These are phyloP conservation scores for Fusarium sororula DNA, from an alignment of 2,329 filamentous ascomycete species.

Conservation along the genomic window DNA sequence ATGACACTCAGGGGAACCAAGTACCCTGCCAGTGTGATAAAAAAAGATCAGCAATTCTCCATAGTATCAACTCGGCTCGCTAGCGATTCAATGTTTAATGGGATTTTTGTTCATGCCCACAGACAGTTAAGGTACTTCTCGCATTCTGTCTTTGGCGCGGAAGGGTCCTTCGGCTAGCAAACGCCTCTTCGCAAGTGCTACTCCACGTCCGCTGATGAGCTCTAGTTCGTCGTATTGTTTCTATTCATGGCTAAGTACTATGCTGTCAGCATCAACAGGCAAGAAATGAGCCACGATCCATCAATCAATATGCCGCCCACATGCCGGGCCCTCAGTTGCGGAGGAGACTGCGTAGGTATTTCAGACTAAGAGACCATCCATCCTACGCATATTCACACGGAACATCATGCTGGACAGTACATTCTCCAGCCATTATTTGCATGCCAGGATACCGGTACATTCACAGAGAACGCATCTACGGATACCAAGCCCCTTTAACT, in stretches of 20 bases:
- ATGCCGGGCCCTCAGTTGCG: neutral
- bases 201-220: slow-evolving; percentile 9
- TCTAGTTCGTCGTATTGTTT: slow-evolving; percentile 20
- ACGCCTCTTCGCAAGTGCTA: neutral
- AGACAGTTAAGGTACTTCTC: neutral
- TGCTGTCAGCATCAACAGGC: neutral
- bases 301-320: slow-evolving; percentile 2
- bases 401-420: slow-evolving; percentile 5
- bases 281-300: slow-evolving; percentile 4
- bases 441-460: slow-evolving; percentile 5
- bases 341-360: slow-evolving; percentile 8
- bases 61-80: neutral
- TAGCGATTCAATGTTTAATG: neutral
- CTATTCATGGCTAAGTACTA: slow-evolving; percentile 28
- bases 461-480: neutral
- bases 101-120: neutral
- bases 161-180: slow-evolving; percentile 15
- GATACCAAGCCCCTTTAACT: slow-evolving; percentile 22
- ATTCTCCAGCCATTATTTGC: slow-evolving; percentile 1
- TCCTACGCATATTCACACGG: slow-evolving; percentile 1
- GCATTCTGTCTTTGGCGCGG: neutral
- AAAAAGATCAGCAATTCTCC: slow-evolving; percentile 29
- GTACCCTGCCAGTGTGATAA: slow-evolving; percentile 9
- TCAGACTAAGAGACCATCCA: neutral
- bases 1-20: slow-evolving; percentile 6